Evolutionary conservation across 2,329 filamentous ascomycete species (phyloP), one percentile per base, ranked within the genome.

Genomic region (Colletotrichum endophyticum): DNA sequence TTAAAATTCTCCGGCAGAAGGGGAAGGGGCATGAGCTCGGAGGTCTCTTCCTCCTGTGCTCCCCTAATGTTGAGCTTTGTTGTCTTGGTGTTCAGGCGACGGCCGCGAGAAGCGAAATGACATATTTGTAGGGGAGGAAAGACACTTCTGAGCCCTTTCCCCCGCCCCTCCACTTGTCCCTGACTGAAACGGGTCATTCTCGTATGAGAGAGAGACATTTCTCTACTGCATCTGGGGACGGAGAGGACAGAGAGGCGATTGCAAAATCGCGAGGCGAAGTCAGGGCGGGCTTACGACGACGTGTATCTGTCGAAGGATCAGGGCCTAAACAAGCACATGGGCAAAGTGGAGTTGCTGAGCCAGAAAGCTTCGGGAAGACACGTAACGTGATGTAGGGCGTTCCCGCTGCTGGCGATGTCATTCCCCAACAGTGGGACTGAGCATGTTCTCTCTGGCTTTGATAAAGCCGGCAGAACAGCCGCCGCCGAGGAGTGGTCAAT

Each of bases 261-360:
- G 44, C n/a, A 53, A 4, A 53, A n/a, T 22, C 19, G 19, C 9
- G 12, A 53, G 44, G 44, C 44, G 11, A 53, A 22, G n/a, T 53
- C 11, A 25, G n/a, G 44, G n/a, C 0, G n/a, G 0, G 44, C 44
- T 25, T 3, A 22, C n/a, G 44, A 53, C n/a, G 44, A 22, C 44
- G 44, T 53, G 2, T 13, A 3, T 13, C 11, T 53, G 44, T 53
- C 44, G n/a, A 53, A 53, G n/a, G n/a, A 53, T 53, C 44, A 13
- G n/a, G n/a, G 44, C 1, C n/a, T 53, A 22, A 53, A 22, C 11
- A 8, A 53, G 0, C 1, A 53, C 2, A 53, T 53, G 11, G n/a
- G 6, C 1, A 22, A 1, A 53, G 11, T 53, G 1, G n/a, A 3
- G n/a, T 22, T 49, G 44, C n/a, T 49, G 3, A 1, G 3, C 11